Base-by-base conservation (phyloP, 2,329 filamentous ascomycete genomes). In the Neofusicoccum umdonicola region DNA sequence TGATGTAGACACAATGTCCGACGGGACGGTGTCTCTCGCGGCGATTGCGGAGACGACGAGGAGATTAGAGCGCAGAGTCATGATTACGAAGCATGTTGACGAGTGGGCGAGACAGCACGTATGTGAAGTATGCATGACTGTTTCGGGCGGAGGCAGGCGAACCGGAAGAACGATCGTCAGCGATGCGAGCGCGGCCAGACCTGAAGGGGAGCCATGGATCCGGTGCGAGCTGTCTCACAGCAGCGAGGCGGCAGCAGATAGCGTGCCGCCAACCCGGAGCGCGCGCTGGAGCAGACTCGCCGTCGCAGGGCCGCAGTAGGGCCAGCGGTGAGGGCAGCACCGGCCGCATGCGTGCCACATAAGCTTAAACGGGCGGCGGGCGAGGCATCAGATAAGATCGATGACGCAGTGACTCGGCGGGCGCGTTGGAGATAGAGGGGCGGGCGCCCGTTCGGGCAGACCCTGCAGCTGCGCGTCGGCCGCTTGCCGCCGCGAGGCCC, bases 331-430 rank as follows among this genome's bases (percentile, higher is more conserved):
- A 60, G 56, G 3, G 50, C 31, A 17, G 50, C 0, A 19, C 50
- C 37, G 31, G 50, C 34, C 50, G 19, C 6, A 37, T 19, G 50
- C 50, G 37, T n/a, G 50, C 50, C 5, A 35, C 41, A 39, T n/a
- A 60, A n/a, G 56, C 56, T 22, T 15, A 12, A 60, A 5, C 27
- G 27, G 27, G 27, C 27, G 27, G 4, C 6, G 27, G 27, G 6
- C n/a, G 17, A 34, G 56, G 19, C 56, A 60, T 60, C 56, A 48
- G 56, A 60, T 60, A 60, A 60, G 56, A 60, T 60, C 31, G 31
- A 47, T 47, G 56, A 58, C 54, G 54, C 44, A 39, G 7, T 57
- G 22, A 45, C 37, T 15, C 15, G 37, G 19, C 22, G 12, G 19
- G 15, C 42, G 4, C 12, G 52, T 42, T 39, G 22, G 37, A 42